Evolutionary conservation across 1,284 basidiomycete species (phyloP).

Genomic region (Marasmius sp.): DNA sequence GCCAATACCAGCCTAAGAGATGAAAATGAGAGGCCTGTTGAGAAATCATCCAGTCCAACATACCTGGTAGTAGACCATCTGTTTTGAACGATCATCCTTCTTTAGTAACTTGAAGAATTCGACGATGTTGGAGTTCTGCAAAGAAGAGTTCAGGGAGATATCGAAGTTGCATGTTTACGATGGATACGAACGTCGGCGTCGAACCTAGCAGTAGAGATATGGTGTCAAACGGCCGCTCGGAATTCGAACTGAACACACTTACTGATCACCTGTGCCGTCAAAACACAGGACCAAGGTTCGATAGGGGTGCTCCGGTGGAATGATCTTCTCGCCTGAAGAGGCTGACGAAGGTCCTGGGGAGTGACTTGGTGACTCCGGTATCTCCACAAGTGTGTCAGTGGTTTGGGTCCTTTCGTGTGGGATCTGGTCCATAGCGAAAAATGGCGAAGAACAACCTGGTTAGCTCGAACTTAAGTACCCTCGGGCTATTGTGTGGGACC

Average conservation of each 20-base stretch:
- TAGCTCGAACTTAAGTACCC: too few relatives aligned
- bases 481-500: too few relatives aligned
- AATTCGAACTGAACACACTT: conserved; percentile 28
- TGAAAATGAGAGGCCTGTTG: not conserved
- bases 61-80: conserved; percentile 60
- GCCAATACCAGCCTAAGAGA: not conserved
- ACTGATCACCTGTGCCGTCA: conserved; percentile 8
- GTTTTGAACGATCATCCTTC: conserved; percentile 51
- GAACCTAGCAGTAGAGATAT: not conserved
- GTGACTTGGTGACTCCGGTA: not conserved
- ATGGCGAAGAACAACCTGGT: too few relatives aligned
- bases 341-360: not conserved
- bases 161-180: not conserved
- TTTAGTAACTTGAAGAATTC: conserved; percentile 53
- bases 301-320: not conserved
- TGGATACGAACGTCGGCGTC: not conserved
- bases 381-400: too few relatives aligned
- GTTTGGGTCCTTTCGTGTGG: too few relatives aligned
- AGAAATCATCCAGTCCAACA: conserved; percentile 6
- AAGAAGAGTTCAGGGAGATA: too few relatives aligned
- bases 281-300: conserved; percentile 3
- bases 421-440: too few relatives aligned
- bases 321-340: not conserved
- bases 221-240: not conserved
- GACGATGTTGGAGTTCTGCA: conserved; percentile 58